A percentile compares a stretch with the other conserved stretches of the same genome.
phyloP scores from a whole-genome alignment of 768 basidiomycete genomes.

The Solioccasus polychromus region DNA sequence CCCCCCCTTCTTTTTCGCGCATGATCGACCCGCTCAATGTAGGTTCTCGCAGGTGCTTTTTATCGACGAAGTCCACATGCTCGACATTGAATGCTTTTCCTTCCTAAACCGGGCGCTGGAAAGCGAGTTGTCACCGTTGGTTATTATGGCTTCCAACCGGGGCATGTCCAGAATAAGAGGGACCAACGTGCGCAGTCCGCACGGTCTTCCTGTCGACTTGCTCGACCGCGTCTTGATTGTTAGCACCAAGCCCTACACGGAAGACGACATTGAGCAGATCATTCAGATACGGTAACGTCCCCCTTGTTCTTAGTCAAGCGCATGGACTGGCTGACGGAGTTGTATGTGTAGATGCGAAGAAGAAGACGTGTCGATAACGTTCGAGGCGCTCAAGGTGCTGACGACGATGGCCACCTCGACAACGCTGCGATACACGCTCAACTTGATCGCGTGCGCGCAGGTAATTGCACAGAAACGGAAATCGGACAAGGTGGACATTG shows the following conservation, averaged over 20 bases:
- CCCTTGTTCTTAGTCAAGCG: too few species aligned
- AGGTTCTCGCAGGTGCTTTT: slow-evolving; percentile 71
- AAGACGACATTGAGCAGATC: slow-evolving; percentile 86
- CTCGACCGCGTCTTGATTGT: slow-evolving; percentile 96
- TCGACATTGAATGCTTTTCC: slow-evolving; percentile 99
- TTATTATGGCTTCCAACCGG: slow-evolving; percentile 98
- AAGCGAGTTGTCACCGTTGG: slow-evolving; percentile 87
- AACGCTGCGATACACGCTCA: slow-evolving; percentile 90
- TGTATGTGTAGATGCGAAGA: slow-evolving; percentile 69
- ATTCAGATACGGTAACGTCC: slow-evolving; percentile 75
- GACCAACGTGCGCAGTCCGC: slow-evolving; percentile 91
- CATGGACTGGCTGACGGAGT: slow-evolving; percentile 3
- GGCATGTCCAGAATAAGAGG: slow-evolving; percentile 94
- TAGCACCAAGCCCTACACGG: slow-evolving; percentile 81
- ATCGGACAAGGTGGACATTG: slow-evolving; percentile 73
- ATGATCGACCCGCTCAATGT: background rate
- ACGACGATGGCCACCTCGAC: slow-evolving; percentile 88
- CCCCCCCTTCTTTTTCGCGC: background rate
- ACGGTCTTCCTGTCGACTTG: slow-evolving; percentile 92
- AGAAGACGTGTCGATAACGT: slow-evolving; percentile 84
- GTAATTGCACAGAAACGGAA: slow-evolving; percentile 84
- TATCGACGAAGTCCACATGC: slow-evolving; percentile 99
- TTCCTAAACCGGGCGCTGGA: slow-evolving; percentile 97
- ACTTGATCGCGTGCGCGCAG: slow-evolving; percentile 91
- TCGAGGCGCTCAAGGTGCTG: slow-evolving; percentile 73